Percentiles rank a stretch among this genome's conserved stretches.
Conservation (phyloP, 305 asterid genomes). For the Fraxinus nigra region DNA sequence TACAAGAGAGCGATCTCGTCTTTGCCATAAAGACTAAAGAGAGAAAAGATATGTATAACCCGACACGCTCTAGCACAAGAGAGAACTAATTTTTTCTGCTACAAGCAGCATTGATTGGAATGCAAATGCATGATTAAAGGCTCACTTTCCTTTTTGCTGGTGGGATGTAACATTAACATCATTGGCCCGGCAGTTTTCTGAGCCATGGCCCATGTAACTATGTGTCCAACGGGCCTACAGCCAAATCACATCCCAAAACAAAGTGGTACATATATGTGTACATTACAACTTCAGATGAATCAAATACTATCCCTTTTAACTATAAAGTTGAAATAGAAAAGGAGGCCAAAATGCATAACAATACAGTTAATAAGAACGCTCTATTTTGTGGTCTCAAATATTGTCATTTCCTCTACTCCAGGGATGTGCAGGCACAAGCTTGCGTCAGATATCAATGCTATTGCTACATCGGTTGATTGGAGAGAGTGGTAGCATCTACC, state of each 20-base stretch:
- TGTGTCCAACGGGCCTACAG: neutral
- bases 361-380: neutral
- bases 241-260: neutral
- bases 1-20: neutral
- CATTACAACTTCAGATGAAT: neutral
- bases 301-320: conserved; percentile 3
- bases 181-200: neutral
- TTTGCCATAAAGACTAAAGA: neutral
- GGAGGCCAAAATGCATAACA: neutral
- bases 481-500: conserved; percentile 35
- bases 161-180: neutral
- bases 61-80: neutral
- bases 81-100: neutral
- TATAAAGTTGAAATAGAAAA: neutral
- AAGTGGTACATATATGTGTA: neutral
- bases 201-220: neutral
- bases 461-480: conserved; percentile 28
- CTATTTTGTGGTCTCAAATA: neutral
- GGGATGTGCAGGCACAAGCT: neutral
- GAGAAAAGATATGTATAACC: neutral
- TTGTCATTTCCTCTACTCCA: neutral
- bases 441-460: conserved; percentile 10
- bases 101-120: neutral
- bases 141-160: neutral
- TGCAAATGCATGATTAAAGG: neutral